A percentile compares a stretch with the other conserved stretches of the same genome.
Conservation (phyloP, 192 early-diverging fungal species). For the Spizellomyces sp. region DNA sequence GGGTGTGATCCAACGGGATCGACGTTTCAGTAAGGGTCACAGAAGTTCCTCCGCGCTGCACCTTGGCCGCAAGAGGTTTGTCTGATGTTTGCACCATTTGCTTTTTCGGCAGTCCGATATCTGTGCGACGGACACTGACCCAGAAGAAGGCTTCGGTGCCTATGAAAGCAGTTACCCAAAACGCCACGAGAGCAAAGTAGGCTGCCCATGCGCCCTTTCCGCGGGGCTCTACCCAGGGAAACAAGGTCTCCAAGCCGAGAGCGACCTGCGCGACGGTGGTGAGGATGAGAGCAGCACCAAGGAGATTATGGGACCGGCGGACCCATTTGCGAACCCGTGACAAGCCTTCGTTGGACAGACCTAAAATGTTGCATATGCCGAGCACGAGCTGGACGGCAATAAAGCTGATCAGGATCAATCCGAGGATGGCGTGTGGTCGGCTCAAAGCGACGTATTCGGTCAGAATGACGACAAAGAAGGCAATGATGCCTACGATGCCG, state of each 20-base stretch:
- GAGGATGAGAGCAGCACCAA: constrained; percentile 30
- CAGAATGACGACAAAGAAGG: constrained; percentile 29
- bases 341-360: constrained; percentile 33
- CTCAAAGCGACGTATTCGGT: constrained; percentile 24
- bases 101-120: background rate
- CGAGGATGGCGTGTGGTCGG: constrained; percentile 42
- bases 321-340: constrained; percentile 21
- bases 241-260: constrained; percentile 42
- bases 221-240: constrained; percentile 37
- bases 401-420: constrained; percentile 30
- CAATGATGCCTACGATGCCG: constrained; percentile 27
- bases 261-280: constrained; percentile 34
- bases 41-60: background rate
- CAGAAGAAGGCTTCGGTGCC: constrained; percentile 18
- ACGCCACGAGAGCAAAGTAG: constrained; percentile 30
- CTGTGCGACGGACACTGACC: background rate
- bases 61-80: background rate
- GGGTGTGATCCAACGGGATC: constrained; percentile 8
- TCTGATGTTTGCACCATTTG: background rate
- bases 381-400: constrained; percentile 38
- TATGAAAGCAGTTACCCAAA: constrained; percentile 35
- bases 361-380: constrained; percentile 35
- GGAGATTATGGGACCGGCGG: constrained; percentile 15
- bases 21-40: constrained; percentile 11
- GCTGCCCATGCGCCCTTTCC: constrained; percentile 35